Conservation (phyloP, 2,329 filamentous ascomycete genomes). For the Microsporum audouinii region DNA sequence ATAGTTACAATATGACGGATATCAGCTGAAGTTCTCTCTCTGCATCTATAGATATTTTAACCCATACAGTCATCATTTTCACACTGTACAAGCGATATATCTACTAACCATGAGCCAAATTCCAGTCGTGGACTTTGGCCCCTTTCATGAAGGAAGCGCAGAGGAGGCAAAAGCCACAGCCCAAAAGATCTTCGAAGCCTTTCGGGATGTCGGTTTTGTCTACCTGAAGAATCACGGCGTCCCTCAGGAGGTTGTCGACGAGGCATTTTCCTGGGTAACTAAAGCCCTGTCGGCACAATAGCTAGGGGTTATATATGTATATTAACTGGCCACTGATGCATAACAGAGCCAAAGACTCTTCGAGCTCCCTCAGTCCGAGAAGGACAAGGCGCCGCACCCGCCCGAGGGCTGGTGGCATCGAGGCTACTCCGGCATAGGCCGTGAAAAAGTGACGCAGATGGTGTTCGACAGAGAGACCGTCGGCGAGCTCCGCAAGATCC, state of each 20-base stretch:
- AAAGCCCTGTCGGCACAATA: too few species aligned
- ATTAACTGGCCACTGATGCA: not conserved
- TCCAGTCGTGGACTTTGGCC: constrained; percentile 32
- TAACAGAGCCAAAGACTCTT: constrained; percentile 30
- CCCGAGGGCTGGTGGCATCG: constrained; percentile 40
- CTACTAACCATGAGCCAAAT: constrained; percentile 17
- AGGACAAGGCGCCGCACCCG: constrained; percentile 41
- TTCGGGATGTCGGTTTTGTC: constrained; percentile 37
- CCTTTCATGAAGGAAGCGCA: constrained; percentile 23
- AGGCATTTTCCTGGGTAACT: constrained; percentile 33
- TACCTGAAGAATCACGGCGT: constrained; percentile 42
- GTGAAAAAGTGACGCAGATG: constrained; percentile 44
- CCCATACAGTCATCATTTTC: not conserved
- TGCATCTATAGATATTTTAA: not conserved
- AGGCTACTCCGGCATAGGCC: constrained; percentile 46
- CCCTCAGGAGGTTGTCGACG: constrained; percentile 26
- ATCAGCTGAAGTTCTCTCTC: not conserved
- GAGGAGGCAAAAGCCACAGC: constrained; percentile 25
- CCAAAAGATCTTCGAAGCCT: constrained; percentile 32
- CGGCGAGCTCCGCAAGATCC: constrained; percentile 35
- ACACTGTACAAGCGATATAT: not conserved
- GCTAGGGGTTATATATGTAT: not conserved
- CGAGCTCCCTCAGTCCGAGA: constrained; percentile 34
- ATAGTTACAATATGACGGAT: not conserved
- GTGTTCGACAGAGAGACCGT: constrained; percentile 33